Evolutionary conservation across 768 basidiomycete species (phyloP).

Genomic region (Cystobasidium ongulense): DNA sequence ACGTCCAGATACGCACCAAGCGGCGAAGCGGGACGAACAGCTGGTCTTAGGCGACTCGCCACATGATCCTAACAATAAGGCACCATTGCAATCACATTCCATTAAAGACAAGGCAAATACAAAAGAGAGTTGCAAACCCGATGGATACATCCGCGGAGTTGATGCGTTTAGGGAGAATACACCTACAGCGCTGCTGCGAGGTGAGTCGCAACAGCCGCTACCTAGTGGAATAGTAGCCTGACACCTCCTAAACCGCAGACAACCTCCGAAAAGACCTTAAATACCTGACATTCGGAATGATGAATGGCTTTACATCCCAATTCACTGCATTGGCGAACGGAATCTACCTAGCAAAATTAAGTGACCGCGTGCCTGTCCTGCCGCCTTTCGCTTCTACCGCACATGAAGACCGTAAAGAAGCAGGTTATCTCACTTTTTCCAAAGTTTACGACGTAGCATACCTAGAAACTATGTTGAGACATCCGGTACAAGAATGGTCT

Average conservation of each 20-base stretch:
- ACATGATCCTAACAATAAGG: background rate
- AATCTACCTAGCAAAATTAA: slow-evolving; percentile 56
- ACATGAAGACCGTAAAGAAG: slow-evolving; percentile 47
- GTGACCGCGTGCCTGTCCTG: slow-evolving; percentile 55
- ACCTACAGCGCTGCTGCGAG: background rate
- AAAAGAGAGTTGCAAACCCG: background rate
- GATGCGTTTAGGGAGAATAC: background rate
- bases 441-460: slow-evolving; percentile 58
- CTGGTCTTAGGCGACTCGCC: background rate
- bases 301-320: slow-evolving; percentile 29
- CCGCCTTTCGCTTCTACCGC: slow-evolving; percentile 57
- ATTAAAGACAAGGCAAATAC: background rate
- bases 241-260: slow-evolving; percentile 4
- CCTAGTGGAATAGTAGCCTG: background rate
- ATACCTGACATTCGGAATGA: slow-evolving; percentile 31
- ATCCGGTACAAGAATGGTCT: slow-evolving; percentile 58
- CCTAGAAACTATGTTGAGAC: slow-evolving; percentile 49
- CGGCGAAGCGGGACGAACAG: background rate
- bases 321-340: slow-evolving; percentile 29
- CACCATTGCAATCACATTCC: background rate
- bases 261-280: slow-evolving; percentile 28
- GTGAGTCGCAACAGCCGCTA: background rate
- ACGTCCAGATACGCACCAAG: background rate
- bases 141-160: background rate
- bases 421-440: slow-evolving; percentile 53